A percentile compares a stretch with the other conserved stretches of the same genome.
phyloP scores from a whole-genome alignment of 2,329 filamentous ascomycete genomes.

The Pseudocercospora vitis region DNA sequence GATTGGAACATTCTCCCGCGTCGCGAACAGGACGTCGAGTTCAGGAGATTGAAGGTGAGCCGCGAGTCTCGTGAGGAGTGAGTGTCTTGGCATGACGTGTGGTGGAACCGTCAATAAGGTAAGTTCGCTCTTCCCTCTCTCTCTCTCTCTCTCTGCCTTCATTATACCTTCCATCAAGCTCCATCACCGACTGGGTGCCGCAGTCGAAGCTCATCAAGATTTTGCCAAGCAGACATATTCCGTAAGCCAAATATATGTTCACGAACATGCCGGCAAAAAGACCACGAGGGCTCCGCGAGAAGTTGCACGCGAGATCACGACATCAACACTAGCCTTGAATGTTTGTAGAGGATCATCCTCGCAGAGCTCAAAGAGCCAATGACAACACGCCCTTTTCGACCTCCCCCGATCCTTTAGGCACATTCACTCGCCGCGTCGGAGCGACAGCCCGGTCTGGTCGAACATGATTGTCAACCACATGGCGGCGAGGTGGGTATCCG shows the following conservation, averaged over 20 bases:
- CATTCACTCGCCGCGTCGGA: not conserved
- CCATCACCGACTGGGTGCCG: not conserved
- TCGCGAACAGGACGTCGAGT: conserved; percentile 16
- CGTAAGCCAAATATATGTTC: not conserved
- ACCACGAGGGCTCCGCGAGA: not conserved
- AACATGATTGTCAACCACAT: not conserved
- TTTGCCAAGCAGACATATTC: not conserved
- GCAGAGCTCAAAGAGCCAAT: conserved; percentile 13
- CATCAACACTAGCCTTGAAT: conserved; percentile 7
- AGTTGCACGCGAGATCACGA: conserved; percentile 12
- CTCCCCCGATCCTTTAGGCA: not conserved
- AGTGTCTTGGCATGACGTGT: not conserved
- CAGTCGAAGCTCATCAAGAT: conserved; percentile 7
- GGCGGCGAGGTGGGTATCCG: not conserved
- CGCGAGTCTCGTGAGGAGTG: not conserved
- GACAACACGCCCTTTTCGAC: not conserved
- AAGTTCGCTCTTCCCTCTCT: no score
- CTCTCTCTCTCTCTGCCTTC: not conserved
- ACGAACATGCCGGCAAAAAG: not conserved
- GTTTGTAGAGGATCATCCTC: not conserved
- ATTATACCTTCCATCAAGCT: not conserved
- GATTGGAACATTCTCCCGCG: conserved; percentile 17
- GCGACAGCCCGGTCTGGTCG: conserved; percentile 1
- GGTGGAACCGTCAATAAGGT: no score
- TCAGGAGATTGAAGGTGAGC: conserved; percentile 2